Percentiles rank a stretch among this genome's conserved stretches.
Evolutionary conservation across 192 early-diverging fungal genomes (phyloP).

Genomic region (Backusella sp.): DNA sequence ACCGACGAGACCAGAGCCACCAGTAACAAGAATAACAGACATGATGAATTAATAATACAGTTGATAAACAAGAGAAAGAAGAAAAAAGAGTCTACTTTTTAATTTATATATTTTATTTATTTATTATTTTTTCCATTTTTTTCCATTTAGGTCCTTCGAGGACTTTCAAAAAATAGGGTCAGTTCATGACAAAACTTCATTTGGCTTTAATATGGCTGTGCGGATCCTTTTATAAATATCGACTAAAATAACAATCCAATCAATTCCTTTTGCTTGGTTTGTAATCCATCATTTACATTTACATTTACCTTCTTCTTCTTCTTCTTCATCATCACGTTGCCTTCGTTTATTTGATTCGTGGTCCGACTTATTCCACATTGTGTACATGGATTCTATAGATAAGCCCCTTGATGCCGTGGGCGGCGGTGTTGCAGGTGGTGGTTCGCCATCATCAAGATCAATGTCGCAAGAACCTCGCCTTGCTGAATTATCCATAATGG

Average conservation of each 20-base stretch:
- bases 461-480: not conserved
- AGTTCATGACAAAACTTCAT: not conserved
- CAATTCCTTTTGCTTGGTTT: not conserved
- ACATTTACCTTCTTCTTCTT: not conserved
- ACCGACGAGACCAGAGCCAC: constrained; percentile 76
- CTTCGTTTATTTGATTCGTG: not conserved
- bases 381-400: not conserved
- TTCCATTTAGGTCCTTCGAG: not conserved
- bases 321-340: not conserved
- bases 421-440: not conserved
- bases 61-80: constrained; percentile 6
- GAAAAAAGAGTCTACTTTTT: constrained; percentile 11
- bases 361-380: not conserved
- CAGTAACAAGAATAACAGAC: constrained; percentile 72
- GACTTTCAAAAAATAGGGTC: not conserved
- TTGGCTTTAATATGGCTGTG: constrained; percentile 6
- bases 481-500: not conserved
- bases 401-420: not conserved
- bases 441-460: not conserved
- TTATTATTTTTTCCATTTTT: not conserved
- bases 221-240: constrained; percentile 2
- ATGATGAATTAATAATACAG: constrained; percentile 14
- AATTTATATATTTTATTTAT: not conserved
- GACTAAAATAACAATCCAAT: not conserved
- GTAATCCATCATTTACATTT: not conserved